Conservation (phyloP, 2,329 filamentous ascomycete species). For the Basipetospora chlamydospora region DNA sequence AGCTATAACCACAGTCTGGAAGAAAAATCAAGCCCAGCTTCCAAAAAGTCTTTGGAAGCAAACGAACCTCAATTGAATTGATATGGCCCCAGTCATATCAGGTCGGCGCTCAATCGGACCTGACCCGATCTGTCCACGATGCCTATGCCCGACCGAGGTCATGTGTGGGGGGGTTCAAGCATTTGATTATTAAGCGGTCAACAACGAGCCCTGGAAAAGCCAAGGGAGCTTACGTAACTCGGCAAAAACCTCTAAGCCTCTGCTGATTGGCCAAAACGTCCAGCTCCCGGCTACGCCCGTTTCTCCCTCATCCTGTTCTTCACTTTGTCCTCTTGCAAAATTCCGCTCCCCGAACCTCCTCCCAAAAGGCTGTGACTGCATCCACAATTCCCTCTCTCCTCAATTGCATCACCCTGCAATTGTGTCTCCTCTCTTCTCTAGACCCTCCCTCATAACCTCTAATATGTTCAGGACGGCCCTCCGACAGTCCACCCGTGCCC, state of each 20-base stretch:
- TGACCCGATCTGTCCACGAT: too few relatives aligned
- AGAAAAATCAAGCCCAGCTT: too few relatives aligned
- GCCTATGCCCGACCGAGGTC: too few relatives aligned
- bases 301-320: constrained; percentile 27
- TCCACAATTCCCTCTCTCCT: constrained; percentile 44
- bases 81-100: too few relatives aligned
- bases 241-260: constrained; percentile 21
- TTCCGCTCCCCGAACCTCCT: constrained; percentile 10
- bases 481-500: constrained; percentile 89
- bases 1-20: too few relatives aligned
- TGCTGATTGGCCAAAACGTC: constrained; percentile 18
- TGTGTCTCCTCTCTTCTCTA: constrained; percentile 30
- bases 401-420: constrained; percentile 51
- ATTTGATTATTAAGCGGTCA: too few relatives aligned
- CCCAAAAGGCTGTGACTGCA: constrained; percentile 32
- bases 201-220: constrained; percentile 2
- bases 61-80: too few relatives aligned
- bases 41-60: too few relatives aligned
- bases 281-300: constrained; percentile 21
- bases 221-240: constrained; percentile 4
- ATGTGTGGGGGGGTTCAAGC: too few relatives aligned
- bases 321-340: constrained; percentile 16
- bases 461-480: constrained; percentile 97
- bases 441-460: constrained; percentile 29
- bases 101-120: too few relatives aligned